Evolutionary conservation across 108 stramenopile genomes (phyloP).

Genomic region (Phaeodactylum tricornutum): DNA sequence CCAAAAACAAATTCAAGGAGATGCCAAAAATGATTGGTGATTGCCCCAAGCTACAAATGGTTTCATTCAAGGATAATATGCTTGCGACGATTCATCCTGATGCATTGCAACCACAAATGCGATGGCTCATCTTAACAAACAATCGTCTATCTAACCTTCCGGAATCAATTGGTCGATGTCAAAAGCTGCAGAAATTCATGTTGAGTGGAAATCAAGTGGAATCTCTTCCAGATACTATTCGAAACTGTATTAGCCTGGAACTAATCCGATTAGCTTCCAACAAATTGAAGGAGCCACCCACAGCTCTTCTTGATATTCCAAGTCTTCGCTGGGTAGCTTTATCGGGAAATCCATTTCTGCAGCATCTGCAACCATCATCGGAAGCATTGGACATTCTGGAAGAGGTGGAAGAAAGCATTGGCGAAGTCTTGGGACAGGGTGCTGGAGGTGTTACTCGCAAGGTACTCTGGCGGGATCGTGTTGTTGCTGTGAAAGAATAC

Average conservation of each 20-base stretch:
- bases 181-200: slow-evolving; percentile 52
- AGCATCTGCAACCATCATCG: background rate
- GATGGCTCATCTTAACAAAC: slow-evolving; percentile 63
- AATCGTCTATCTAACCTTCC: slow-evolving; percentile 35
- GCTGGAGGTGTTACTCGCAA: slow-evolving; percentile 46
- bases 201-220: slow-evolving; percentile 35
- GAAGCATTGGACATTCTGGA: slow-evolving; percentile 1
- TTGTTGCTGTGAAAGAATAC: slow-evolving; percentile 7
- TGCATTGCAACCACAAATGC: slow-evolving; percentile 38
- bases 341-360: slow-evolving; percentile 45
- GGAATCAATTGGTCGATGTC: slow-evolving; percentile 41
- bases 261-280: slow-evolving; percentile 54
- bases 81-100: slow-evolving; percentile 37
- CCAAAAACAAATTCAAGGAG: slow-evolving; percentile 44
- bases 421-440: slow-evolving; percentile 33
- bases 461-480: background rate
- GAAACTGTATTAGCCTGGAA: slow-evolving; percentile 30
- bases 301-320: slow-evolving; percentile 20
- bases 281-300: slow-evolving; percentile 28
- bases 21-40: slow-evolving; percentile 38
- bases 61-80: slow-evolving; percentile 47
- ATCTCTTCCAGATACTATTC: slow-evolving; percentile 21
- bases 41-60: slow-evolving; percentile 51
- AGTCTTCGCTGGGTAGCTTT: slow-evolving; percentile 41
- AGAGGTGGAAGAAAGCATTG: background rate